Evolutionary conservation across 257 asterid genomes (phyloP), one percentile per base, ranked within the genome.

Genomic region (Scutellaria barbata): DNA sequence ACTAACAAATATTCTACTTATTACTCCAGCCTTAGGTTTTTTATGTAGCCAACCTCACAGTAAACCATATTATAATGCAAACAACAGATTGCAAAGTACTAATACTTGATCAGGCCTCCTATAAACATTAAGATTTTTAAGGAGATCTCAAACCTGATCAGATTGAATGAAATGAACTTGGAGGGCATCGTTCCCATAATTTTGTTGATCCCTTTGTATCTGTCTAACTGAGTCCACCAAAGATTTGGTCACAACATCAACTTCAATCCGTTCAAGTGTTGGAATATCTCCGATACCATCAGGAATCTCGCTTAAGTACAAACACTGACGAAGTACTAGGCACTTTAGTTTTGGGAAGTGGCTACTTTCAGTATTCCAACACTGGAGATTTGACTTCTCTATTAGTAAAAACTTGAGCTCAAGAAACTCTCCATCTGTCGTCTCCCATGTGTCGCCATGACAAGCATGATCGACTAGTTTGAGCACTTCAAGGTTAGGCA

Each of bases 401-500:
- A 69, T 69, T 13, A 57, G 20, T 48, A 70, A 3, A 70, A 2
- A 10, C 33, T 25, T 10, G 18, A 70, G 75, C 48, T 45, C 40
- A 3, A 0, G 18, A 16, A 70, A 57, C 46, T 30, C 66, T 6
- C 16, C 75, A 43, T 46, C 59, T 0, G 0, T 13, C 41, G 50
- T 70, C 22, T 57, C 52, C 74, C 74, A 55, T n/a, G 20, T 41
- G 0, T 5, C 13, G 2, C 65, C 74, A 13, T 0, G 3, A 37
- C 47, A 70, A 1, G 58, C 67, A 0, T 43, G 2, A 1, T 20
- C 5, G 4, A 0, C 8, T 1, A 70, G 59, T 30, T 70, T 57
- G 16, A 70, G 75, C 50, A 70, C 67, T 70, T 46, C 37, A 45
- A 70, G 68, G 10, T 58, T 70, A 70, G 67, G 67, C 57, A 70